Base-by-base conservation (phyloP, 225 moss, liverwort and hornwort species). In the Bryoerythrophyllum caledonicum region DNA sequence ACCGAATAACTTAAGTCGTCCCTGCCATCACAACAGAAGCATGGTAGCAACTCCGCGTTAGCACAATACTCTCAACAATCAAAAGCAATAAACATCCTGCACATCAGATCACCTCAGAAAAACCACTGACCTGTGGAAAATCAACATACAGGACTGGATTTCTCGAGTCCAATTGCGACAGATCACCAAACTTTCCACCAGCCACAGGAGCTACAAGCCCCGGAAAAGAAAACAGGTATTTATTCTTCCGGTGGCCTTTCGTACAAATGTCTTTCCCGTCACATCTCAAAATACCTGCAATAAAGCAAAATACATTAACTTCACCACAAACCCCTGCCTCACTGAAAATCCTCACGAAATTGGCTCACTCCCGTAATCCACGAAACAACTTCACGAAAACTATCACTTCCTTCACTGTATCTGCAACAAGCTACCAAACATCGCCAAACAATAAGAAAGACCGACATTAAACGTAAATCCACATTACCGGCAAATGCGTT, bases 191-290 rank as follows among this genome's bases (percentile, higher is more conserved):
- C 60, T 91, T 92, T 27, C 92, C 94, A 62, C 96, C 90, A 52
- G 92, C 83, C 51, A 92, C 83, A 28, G 92, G 83, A 26, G 92
- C 94, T 63, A 91, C 82, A 25, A 94, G 88, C 21, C 92, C 91
- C 27, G 94, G 92, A 82, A 96, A 92, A 26, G 94, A 86, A 78
- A 96, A 92, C 0, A 96, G 81, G 62, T 92, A 94, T 48, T 94
- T 94, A 30, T 88, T 92, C 85, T 90, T 96, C 71, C 94, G 78
- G 44, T 94, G 86, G 9, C 94, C 94, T 73, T 82, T 94, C 77
- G 91, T 92, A 64, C 86, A 84, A 57, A 96, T 89, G 41, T 96
- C 96, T 75, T 96, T 94, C 32, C 96, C 96, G 64, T 92, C 82
- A 76, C 96, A 96, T 56, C 88, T 91, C 44, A 84, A 65, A 57